These are phyloP conservation scores for Oryza nivara DNA, from an alignment of 176 grass and related monocot species.

Conservation along the genomic window DNA sequence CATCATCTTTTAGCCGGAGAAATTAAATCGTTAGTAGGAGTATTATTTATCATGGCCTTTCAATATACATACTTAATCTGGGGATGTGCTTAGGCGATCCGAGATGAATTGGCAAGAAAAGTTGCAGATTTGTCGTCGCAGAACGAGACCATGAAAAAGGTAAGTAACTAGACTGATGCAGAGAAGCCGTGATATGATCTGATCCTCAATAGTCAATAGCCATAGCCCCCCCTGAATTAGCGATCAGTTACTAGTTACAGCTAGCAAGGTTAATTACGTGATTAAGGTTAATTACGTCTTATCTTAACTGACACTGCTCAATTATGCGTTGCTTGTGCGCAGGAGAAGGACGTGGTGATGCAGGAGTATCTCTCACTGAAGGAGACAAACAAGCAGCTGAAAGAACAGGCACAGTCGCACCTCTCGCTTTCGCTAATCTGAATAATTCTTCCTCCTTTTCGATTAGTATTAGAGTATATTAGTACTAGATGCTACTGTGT, in stretches of 20 bases:
- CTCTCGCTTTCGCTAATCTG: constrained; percentile 28
- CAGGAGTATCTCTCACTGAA: constrained; percentile 74
- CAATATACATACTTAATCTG: not conserved
- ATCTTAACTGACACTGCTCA: not conserved
- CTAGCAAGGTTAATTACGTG: not conserved
- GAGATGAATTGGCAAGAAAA: constrained; percentile 66
- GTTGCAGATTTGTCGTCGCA: constrained; percentile 66
- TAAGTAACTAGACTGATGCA: constrained; percentile 37
- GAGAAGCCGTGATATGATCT: not conserved
- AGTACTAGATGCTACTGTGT: not conserved
- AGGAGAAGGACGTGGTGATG: constrained; percentile 82
- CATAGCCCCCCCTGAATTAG: not conserved
- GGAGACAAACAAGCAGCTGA: constrained; percentile 75
- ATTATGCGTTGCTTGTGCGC: constrained; percentile 2
- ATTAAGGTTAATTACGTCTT: not conserved
- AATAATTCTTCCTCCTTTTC: not conserved
- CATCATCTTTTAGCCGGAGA: not conserved
- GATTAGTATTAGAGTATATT: not conserved
- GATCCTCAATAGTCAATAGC: too few species aligned
- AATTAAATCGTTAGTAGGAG: too few species aligned
- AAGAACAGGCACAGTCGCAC: constrained; percentile 66
- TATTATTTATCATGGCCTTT: not conserved
- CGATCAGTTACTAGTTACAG: not conserved
- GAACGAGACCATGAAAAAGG: constrained; percentile 85
- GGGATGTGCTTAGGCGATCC: constrained; percentile 56